phyloP scores from a whole-genome alignment of 169 alveolate species.

The Plasmodium relictum region DNA sequence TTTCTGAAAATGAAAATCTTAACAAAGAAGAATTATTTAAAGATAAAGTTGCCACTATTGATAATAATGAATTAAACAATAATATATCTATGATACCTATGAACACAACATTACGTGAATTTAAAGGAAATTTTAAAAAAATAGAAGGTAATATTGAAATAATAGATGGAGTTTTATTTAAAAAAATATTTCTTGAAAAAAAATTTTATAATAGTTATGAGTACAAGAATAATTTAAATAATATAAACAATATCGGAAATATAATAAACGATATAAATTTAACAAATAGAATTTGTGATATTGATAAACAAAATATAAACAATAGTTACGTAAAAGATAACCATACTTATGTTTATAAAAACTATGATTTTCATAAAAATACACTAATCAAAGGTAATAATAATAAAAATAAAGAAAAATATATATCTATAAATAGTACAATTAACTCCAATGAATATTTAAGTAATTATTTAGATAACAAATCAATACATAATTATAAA shows the following conservation, averaged over 20 bases:
- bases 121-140: no score
- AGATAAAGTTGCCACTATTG: neutral
- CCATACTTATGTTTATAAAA: no score
- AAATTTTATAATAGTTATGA: neutral
- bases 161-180: no score
- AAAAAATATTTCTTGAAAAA: no score
- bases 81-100: neutral
- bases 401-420: neutral
- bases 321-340: no score
- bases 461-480: neutral
- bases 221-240: neutral
- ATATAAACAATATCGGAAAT: neutral
- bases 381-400: neutral
- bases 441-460: neutral
- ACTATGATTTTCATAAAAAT: neutral
- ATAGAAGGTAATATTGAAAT: no score
- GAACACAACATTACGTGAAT: no score
- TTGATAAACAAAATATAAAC: no score
- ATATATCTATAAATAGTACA: neutral
- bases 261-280: no score
- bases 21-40: neutral
- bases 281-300: no score
- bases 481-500: neutral
- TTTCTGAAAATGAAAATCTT: constrained; percentile 7
- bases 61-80: neutral